phyloP scores from a whole-genome alignment of 148 eudicot species.

The Tetragonia tetragonoides region DNA sequence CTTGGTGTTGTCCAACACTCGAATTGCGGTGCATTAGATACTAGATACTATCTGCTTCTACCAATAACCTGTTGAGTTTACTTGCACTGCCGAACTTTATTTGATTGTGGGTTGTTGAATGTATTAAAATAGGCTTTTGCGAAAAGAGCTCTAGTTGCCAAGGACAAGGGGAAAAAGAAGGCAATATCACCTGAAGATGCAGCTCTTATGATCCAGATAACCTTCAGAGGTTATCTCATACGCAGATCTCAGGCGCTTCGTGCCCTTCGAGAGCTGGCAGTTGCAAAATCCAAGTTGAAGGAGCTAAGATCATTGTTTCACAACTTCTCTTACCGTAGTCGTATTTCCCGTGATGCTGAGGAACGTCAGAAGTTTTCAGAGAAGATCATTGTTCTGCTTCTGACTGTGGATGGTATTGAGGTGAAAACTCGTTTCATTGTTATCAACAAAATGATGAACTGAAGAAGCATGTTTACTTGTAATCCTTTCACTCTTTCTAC shows the following conservation, averaged over 20 bases:
- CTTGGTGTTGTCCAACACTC: too few relatives aligned
- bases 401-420: slow-evolving; percentile 94
- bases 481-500: not conserved
- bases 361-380: slow-evolving; percentile 86
- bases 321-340: slow-evolving; percentile 80
- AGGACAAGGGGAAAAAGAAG: slow-evolving; percentile 66
- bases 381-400: slow-evolving; percentile 82
- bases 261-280: slow-evolving; percentile 83
- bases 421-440: slow-evolving; percentile 28
- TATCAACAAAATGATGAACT: not conserved
- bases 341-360: slow-evolving; percentile 68
- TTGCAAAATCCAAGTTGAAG: slow-evolving; percentile 84
- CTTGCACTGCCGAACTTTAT: not conserved
- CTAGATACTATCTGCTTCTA: not conserved
- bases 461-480: not conserved
- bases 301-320: slow-evolving; percentile 80
- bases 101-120: not conserved
- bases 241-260: slow-evolving; percentile 80
- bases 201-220: slow-evolving; percentile 67
- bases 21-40: too few relatives aligned
- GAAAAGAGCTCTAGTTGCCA: slow-evolving; percentile 48
- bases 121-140: slow-evolving; percentile 59
- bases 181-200: slow-evolving; percentile 82
- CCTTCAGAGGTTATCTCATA: slow-evolving; percentile 74
- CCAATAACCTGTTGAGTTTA: not conserved